These are phyloP conservation scores for Orbilia blumenaviensis DNA, from an alignment of 2,329 filamentous ascomycete genomes.

Conservation along the genomic window DNA sequence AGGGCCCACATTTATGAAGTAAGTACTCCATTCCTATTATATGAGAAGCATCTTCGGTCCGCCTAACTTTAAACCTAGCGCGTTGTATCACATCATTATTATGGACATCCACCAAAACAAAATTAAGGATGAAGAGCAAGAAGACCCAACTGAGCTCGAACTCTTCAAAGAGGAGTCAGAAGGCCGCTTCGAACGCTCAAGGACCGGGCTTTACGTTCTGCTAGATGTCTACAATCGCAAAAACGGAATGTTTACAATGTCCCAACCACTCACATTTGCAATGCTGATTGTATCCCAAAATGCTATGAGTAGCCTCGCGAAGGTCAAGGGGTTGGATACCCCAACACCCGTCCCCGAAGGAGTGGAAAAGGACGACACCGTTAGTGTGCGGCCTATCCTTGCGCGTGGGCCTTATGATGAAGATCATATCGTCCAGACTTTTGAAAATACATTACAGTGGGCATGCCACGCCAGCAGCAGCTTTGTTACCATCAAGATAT, in stretches of 20 bases:
- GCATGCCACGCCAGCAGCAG: constrained; percentile 34
- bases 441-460: constrained; percentile 45
- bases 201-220: constrained; percentile 21
- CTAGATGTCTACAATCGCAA: constrained; percentile 20
- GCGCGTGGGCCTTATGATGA: constrained; percentile 34
- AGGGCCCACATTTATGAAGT: constrained; percentile 37
- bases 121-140: constrained; percentile 21
- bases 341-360: constrained; percentile 27
- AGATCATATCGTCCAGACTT: constrained; percentile 29
- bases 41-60: background rate
- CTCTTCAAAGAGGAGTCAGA: constrained; percentile 34
- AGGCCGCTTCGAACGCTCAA: constrained; percentile 28
- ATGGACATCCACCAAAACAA: constrained; percentile 43
- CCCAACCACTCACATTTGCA: constrained; percentile 29
- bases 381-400: background rate
- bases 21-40: background rate
- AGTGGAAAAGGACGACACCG: background rate
- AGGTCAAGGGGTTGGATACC: constrained; percentile 10
- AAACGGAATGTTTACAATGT: constrained; percentile 44
- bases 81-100: constrained; percentile 14
- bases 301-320: constrained; percentile 31
- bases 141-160: constrained; percentile 22
- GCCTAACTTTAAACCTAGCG: background rate
- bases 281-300: constrained; percentile 41
- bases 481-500: constrained; percentile 40